Conservation (phyloP, 2,329 filamentous ascomycete species). For the Aspergillus intermedius region DNA sequence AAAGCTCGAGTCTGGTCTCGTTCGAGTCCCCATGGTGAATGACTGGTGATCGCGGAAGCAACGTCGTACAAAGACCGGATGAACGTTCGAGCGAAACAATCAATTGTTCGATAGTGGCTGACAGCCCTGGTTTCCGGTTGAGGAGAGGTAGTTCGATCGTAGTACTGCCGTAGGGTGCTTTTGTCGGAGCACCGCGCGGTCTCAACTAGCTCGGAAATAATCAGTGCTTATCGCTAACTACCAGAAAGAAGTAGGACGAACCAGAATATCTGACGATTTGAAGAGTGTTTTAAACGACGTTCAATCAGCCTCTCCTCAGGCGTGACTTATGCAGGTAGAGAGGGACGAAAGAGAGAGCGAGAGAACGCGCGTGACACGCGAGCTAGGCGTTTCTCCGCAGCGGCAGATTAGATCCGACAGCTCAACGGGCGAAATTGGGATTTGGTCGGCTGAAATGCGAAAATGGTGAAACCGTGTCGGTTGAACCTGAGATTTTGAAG, state of each 20-base stretch:
- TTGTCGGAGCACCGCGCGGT: not conserved
- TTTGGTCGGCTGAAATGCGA: no score
- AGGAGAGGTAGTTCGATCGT: not conserved
- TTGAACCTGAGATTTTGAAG: no score
- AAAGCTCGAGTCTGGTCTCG: conserved; percentile 22
- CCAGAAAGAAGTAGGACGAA: not conserved
- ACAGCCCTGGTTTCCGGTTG: not conserved
- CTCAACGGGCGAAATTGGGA: no score
- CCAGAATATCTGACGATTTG: not conserved
- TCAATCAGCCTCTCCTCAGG: not conserved
- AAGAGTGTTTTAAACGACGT: not conserved
- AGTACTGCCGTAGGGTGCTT: not conserved
- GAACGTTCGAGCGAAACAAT: not conserved
- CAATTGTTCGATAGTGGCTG: not conserved
- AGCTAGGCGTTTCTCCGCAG: conserved; percentile 5
- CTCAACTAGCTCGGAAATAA: no score
- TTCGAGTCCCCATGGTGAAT: conserved; percentile 13
- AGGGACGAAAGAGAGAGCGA: conserved; percentile 3
- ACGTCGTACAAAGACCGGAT: no score
- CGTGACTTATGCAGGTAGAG: not conserved
- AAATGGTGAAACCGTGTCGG: no score
- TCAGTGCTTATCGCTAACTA: not conserved
- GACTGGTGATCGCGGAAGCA: not conserved
- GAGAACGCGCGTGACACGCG: conserved; percentile 21
- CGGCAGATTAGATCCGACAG: not conserved